These are phyloP conservation scores for Starmerella asiatica DNA, from an alignment of 805 yeast genomes.

Conservation along the genomic window DNA sequence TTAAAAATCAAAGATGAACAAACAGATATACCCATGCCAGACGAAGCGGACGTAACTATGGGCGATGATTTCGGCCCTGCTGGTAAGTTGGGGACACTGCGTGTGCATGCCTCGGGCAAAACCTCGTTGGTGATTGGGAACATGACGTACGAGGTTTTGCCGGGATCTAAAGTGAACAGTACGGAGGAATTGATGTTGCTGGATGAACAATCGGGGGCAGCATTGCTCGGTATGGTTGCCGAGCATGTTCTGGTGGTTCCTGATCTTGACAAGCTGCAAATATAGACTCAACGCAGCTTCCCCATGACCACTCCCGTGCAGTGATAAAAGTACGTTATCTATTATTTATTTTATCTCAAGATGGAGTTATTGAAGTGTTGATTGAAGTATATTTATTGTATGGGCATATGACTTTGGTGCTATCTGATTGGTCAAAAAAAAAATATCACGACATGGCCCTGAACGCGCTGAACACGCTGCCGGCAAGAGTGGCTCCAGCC, in stretches of 20 bases:
- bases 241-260: conserved; percentile 52
- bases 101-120: conserved; percentile 75
- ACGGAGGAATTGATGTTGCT: conserved; percentile 58
- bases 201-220: conserved; percentile 31
- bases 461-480: conserved; percentile 25
- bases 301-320: too few species aligned
- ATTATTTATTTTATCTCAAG: too few species aligned
- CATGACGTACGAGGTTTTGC: conserved; percentile 50
- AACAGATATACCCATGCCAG: conserved; percentile 7
- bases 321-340: too few species aligned
- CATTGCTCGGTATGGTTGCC: conserved; percentile 42
- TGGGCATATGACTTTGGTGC: too few species aligned
- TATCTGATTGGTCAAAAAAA: too few species aligned
- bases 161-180: conserved; percentile 57
- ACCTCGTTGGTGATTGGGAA: conserved; percentile 62
- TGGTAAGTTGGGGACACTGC: conserved; percentile 64
- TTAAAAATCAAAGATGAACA: conserved; percentile 12
- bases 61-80: background rate
- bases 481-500: conserved; percentile 20
- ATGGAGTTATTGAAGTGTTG: too few species aligned
- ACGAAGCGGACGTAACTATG: conserved; percentile 1
- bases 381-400: too few species aligned
- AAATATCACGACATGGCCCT: too few species aligned
- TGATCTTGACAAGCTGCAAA: conserved; percentile 20
- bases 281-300: background rate